Evolutionary conservation across 208 protist genomes (phyloP), one percentile per base, ranked within the genome.

Genomic region (Leishmania major): DNA sequence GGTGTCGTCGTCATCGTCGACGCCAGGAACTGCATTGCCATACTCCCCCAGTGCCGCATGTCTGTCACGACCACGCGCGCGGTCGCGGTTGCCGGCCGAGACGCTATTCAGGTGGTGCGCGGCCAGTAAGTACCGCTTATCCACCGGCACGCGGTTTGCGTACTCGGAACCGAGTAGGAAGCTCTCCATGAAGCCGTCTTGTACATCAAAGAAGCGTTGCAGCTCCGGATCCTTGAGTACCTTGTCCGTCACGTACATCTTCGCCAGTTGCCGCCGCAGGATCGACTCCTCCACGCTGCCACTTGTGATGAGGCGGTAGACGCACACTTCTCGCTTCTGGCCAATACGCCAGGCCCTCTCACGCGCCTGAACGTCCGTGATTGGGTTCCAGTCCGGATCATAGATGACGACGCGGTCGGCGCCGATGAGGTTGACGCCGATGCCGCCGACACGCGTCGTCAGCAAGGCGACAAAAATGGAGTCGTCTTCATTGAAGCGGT

Each of bases 251-350:
- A 98, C 91, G 78, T 98, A 96, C 86, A 94, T 94, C 89, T 99
- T 99, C 64, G 96, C 96, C 6, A 99, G 89, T 89, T 99, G 99
- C 31, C 98, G 90, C 47, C 99, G 97, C 85, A 99, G 98, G 47
- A 99, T 99, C 70, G 98, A 96, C 85, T 99, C 99, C 91, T 99
- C 99, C 47, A 99, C 99, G 13, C 99, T 99, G 49, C 99, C 99
- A 60, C 89, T 89, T 15, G 96, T 97, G 64, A 99, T 97, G 3
- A 99, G 90, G 70, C 99, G 91, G 85, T 99, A 99, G 7, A 99
- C 93, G 15, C 93, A 95, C 28, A 99, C 99, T 11, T 96, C 82
- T 66, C 94, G 90, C 51, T 81, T 95, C 82, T 99, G 99, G 19
- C 99, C 99, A 74, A 99, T 99, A 59, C 99, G 90, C 94, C 98